Evolutionary conservation across 2,329 filamentous ascomycete genomes (phyloP), one percentile per base, ranked within the genome.

Genomic region (Alternaria sp.): DNA sequence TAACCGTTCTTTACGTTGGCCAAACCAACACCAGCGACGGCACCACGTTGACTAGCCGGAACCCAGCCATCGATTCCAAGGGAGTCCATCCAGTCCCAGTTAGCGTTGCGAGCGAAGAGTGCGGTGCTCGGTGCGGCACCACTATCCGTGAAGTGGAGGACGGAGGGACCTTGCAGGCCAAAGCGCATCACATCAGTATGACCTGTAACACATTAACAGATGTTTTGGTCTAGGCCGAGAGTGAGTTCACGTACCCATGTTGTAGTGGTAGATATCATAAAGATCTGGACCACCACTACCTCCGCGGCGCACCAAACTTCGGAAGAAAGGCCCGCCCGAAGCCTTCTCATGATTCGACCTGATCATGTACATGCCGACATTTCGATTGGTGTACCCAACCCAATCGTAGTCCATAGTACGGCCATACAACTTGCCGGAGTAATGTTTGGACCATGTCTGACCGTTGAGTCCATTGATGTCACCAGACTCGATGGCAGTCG

Each of bases 201-300:
- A 0, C 69, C 71, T 73, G 6, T 3, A 7, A 3, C n/a, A 41
- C 0, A 18, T 67, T 14, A 67, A 33, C 12, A 20, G 4, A 14
- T n/a, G 7, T 3, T 4, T 9, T 18, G 7, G 15, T 25, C 8
- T 5, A 20, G 18, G 18, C 0, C 25, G 10, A 44, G 23, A 15
- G 8, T 18, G 21, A n/a, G 0, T 23, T n/a, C 23, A 30, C 61
- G 8, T 58, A 73, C 80, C 80, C 81, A 82, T 82, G 65, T 78
- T 81, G 70, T 82, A 83, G 60, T 82, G 79, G 51, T 82, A 81
- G 60, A 82, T 82, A 23, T 82, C 81, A 64, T 82, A 82, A 15
- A 83, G 69, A 58, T 83, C 81, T 15, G 80, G 79, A 11, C 79
- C 80, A 18, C 70, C 74, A 4, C 60, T 50, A 11, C 70, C 68